Base-by-base conservation (phyloP, 2,329 filamentous ascomycete species). In the Atkinsonella texensis region DNA sequence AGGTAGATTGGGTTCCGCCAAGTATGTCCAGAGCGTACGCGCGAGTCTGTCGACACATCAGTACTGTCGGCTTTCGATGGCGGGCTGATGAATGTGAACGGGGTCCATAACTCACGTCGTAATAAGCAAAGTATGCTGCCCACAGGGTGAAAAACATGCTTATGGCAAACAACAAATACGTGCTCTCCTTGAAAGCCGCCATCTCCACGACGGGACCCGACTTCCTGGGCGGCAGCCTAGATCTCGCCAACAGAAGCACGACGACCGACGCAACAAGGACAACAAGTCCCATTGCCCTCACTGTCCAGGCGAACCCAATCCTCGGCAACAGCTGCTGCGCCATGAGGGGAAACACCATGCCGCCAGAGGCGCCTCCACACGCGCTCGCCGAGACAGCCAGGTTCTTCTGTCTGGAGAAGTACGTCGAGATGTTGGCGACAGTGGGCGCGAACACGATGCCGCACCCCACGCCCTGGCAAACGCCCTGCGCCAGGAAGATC, bases 221-320 rank as follows among this genome's bases (percentile, higher is more conserved):
- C 50, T 70, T 73, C 20, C 74, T 67, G 1, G 73, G 72, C 1
- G 70, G 71, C 11, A 79, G 58, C 9, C 76, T 68, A 18, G 75
- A 71, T 53, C 68, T 70, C n/a, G 74, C 65, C 35, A 76, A 68
- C 2, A 52, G 6, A 10, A 74, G 52, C 17, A 74, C 57, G 1
- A 70, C 62, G 4, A 70, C 58, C 0, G 71, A 65, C 0, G 59
- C 68, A 0, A 66, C 72, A 2, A 84, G 56, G 28, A 80, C 77
- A 33, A 85, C 72, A 49, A 86, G 75, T 0, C 76, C 82, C 55
- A 84, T 71, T 0, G 76, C 72, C 0, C 82, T 70, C n/a, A 83
- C 73, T 0, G 83, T 82, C 80, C 81, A 85, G 0, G 71, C 70
- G 58, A 84, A 85, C 0, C 83, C 83, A 3, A 85, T 66, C 17